Percentiles rank a stretch among this genome's conserved stretches.
These are phyloP conservation scores for Dryadomyces quercivorus DNA, from an alignment of 2,329 filamentous ascomycete species.

Conservation along the genomic window DNA sequence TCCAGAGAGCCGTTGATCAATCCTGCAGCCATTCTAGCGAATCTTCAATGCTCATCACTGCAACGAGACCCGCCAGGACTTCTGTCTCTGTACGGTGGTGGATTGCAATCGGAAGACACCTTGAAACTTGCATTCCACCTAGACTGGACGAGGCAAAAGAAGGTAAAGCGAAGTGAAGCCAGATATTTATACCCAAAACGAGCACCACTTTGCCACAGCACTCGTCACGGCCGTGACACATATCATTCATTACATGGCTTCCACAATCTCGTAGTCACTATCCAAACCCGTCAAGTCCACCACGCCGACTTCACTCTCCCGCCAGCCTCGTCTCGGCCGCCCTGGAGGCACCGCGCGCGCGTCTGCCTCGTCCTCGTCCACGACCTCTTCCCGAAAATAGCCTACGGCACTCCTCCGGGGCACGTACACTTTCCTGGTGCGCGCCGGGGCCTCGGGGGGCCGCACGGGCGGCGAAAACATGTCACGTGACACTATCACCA, in stretches of 20 bases:
- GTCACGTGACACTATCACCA: not conserved
- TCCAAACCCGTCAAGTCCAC: conserved; percentile 4
- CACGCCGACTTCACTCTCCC: conserved; percentile 2
- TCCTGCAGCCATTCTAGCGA: too few species aligned
- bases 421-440: conserved; percentile 10
- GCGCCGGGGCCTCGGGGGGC: too few species aligned
- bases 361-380: conserved; percentile 12
- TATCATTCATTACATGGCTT: not conserved
- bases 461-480: not conserved
- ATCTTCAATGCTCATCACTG: too few species aligned
- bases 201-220: not conserved
- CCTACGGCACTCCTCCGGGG: conserved; percentile 15
- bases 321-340: conserved; percentile 1
- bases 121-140: too few species aligned
- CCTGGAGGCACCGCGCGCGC: conserved; percentile 3
- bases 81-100: too few species aligned
- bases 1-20: too few species aligned
- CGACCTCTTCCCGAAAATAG: conserved; percentile 16
- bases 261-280: not conserved
- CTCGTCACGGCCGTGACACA: not conserved
- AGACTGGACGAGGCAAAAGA: too few species aligned
- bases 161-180: too few species aligned
- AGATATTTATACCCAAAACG: too few species aligned
- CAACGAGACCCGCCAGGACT: too few species aligned
- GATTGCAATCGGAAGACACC: too few species aligned